Evolutionary conservation across 2,329 filamentous ascomycete genomes (phyloP).

Genomic region (Xylaria multiplex): DNA sequence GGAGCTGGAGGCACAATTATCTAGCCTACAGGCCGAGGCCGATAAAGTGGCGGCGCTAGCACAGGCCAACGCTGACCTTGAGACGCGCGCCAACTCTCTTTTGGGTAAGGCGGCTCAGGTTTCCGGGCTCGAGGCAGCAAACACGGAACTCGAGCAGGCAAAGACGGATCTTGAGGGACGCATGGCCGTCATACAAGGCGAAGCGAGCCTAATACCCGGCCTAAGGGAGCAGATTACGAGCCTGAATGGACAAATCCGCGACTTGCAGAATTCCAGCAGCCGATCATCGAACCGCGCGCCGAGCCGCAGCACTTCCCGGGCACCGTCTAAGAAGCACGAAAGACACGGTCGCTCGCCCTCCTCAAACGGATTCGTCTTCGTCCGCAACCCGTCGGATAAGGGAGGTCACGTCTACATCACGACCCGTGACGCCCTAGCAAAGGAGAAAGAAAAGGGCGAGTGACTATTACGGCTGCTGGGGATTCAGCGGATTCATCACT

Average conservation of each 20-base stretch:
- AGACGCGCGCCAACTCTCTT: conserved; percentile 38
- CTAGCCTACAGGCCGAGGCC: conserved; percentile 34
- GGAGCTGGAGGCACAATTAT: conserved; percentile 39
- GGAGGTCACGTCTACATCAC: conserved; percentile 42
- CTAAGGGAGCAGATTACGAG: conserved; percentile 41
- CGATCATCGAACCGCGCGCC: conserved; percentile 35
- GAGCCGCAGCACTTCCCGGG: conserved; percentile 45
- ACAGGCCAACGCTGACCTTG: conserved; percentile 41
- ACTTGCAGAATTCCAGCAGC: conserved; percentile 35
- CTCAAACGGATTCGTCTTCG: conserved; percentile 40
- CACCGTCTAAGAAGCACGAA: conserved; percentile 43
- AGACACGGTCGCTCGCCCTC: conserved; percentile 46
- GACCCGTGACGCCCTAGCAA: conserved; percentile 44
- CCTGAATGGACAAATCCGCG: conserved; percentile 39
- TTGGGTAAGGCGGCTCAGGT: conserved; percentile 41
- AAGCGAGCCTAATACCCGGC: conserved; percentile 41
- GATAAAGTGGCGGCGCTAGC: conserved; percentile 33
- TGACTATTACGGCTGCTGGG: conserved; percentile 32
- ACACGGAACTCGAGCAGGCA: conserved; percentile 30
- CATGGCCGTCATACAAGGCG: conserved; percentile 26
- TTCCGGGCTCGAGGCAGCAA: conserved; percentile 37
- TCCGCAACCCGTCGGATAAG: conserved; percentile 43
- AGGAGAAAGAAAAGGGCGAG: conserved; percentile 40
- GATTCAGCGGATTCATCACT: conserved; percentile 20
- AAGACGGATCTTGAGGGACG: conserved; percentile 36